phyloP scores from a whole-genome alignment of 1,284 basidiomycete species.

The Ustilago sp. region DNA sequence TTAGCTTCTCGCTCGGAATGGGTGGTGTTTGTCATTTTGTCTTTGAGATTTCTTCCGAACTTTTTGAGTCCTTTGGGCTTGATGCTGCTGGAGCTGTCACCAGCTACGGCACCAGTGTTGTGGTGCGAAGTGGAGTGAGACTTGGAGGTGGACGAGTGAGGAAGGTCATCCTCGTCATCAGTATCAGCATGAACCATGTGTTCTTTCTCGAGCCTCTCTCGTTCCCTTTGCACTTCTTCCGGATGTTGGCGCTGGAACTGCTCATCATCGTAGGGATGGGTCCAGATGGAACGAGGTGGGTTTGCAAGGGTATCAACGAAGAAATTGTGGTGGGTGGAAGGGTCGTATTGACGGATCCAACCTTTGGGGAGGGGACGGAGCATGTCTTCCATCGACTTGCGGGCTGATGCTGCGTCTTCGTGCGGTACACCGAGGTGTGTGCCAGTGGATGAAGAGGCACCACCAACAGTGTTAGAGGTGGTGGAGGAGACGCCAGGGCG shows the following conservation, averaged over 20 bases:
- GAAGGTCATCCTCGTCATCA: conserved; percentile 47
- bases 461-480: background rate
- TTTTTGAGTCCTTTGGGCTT: conserved; percentile 50
- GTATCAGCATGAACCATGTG: conserved; percentile 48
- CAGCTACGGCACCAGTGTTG: background rate
- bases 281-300: conserved; percentile 69
- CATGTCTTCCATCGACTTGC: conserved; percentile 53
- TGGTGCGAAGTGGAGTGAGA: background rate
- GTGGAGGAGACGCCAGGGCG: conserved; percentile 9
- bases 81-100: background rate
- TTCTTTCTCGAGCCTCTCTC: conserved; percentile 27
- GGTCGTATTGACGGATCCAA: conserved; percentile 66
- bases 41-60: conserved; percentile 64
- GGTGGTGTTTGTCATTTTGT: conserved; percentile 66
- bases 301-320: conserved; percentile 64
- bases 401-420: conserved; percentile 10
- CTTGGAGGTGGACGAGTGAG: background rate
- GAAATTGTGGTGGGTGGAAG: conserved; percentile 55
- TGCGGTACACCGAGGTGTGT: conserved; percentile 22
- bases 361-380: conserved; percentile 57
- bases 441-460: conserved; percentile 6
- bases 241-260: conserved; percentile 48
- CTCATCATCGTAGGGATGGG: conserved; percentile 64
- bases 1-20: conserved; percentile 62
- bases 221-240: conserved; percentile 21